Conservation (phyloP, 805 yeast species). For the Saccharomycopsis javanensis region DNA sequence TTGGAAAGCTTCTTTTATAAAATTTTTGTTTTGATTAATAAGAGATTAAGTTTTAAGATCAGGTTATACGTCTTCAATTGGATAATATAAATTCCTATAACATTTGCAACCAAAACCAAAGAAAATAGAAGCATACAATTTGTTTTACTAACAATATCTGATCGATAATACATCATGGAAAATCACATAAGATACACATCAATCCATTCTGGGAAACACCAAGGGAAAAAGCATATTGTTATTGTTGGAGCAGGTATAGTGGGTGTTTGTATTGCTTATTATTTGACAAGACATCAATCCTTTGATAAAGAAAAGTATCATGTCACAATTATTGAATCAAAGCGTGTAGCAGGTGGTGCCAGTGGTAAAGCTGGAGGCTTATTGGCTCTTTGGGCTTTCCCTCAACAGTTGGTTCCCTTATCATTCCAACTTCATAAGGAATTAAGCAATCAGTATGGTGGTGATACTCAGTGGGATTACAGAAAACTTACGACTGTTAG, state of each 20-base stretch:
- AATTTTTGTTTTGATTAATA: too few relatives aligned
- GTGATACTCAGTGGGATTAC: constrained; percentile 89
- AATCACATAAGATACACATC: constrained; percentile 15
- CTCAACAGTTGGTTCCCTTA: constrained; percentile 84
- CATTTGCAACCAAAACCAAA: too few relatives aligned
- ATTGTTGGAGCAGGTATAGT: constrained; percentile 94
- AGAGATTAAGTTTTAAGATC: too few relatives aligned
- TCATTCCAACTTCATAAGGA: constrained; percentile 81
- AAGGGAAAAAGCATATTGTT: constrained; percentile 65
- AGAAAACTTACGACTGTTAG: constrained; percentile 80
- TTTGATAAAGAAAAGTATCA: constrained; percentile 66
- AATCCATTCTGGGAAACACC: constrained; percentile 12
- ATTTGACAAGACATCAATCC: constrained; percentile 70
- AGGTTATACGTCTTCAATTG: too few relatives aligned
- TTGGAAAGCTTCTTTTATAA: too few relatives aligned
- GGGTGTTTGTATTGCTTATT: constrained; percentile 92
- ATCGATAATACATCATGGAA: constrained; percentile 6
- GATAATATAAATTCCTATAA: too few relatives aligned
- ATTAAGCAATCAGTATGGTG: constrained; percentile 65
- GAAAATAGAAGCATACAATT: too few relatives aligned
- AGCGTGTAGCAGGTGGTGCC: constrained; percentile 95
- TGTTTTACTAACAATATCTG: neutral
- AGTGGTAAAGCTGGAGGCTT: constrained; percentile 97
- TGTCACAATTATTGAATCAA: constrained; percentile 78
- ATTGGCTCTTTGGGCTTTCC: constrained; percentile 93